Percentiles rank a stretch among this genome's conserved stretches.
Evolutionary conservation across 2,329 filamentous ascomycete genomes (phyloP).

Genomic region (Fusarium nygamai): DNA sequence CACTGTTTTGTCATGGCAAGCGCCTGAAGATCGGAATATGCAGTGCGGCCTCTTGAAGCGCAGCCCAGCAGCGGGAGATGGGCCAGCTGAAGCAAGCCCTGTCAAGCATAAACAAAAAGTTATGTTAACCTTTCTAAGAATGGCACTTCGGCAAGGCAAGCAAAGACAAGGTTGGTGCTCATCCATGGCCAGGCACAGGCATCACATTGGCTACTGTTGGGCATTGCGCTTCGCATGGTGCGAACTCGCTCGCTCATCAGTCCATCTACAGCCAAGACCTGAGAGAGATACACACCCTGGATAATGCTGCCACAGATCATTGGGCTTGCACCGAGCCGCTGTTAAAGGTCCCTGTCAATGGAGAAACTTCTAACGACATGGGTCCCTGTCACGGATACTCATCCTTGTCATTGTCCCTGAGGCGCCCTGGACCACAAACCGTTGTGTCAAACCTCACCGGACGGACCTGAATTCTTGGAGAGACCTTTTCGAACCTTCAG

Average conservation of each 20-base stretch:
- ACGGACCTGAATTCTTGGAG: constrained; percentile 31
- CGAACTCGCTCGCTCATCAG: constrained; percentile 36
- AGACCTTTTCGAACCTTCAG: constrained; percentile 20
- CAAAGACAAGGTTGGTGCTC: background rate
- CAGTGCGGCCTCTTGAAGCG: background rate
- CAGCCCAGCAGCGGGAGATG: constrained; percentile 17
- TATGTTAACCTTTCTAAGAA: constrained; percentile 22
- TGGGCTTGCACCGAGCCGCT: constrained; percentile 31
- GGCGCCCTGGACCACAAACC: constrained; percentile 35
- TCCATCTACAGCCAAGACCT: constrained; percentile 33
- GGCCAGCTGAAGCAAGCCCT: constrained; percentile 24
- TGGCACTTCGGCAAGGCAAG: constrained; percentile 15
- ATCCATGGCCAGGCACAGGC: constrained; percentile 33
- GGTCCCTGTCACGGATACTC: constrained; percentile 8
- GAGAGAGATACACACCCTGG: constrained; percentile 33
- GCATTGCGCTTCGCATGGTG: constrained; percentile 33
- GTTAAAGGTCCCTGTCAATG: constrained; percentile 25
- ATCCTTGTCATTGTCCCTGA: constrained; percentile 32
- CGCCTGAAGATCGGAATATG: background rate
- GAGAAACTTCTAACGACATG: constrained; percentile 12
- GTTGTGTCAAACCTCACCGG: constrained; percentile 37
- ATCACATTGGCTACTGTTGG: constrained; percentile 35
- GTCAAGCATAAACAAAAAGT: constrained; percentile 41
- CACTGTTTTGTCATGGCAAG: background rate
- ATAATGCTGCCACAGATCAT: constrained; percentile 17